Evolutionary conservation across 2,329 filamentous ascomycete species (phyloP), one percentile per base, ranked within the genome.

Genomic region (Claviceps paspali): DNA sequence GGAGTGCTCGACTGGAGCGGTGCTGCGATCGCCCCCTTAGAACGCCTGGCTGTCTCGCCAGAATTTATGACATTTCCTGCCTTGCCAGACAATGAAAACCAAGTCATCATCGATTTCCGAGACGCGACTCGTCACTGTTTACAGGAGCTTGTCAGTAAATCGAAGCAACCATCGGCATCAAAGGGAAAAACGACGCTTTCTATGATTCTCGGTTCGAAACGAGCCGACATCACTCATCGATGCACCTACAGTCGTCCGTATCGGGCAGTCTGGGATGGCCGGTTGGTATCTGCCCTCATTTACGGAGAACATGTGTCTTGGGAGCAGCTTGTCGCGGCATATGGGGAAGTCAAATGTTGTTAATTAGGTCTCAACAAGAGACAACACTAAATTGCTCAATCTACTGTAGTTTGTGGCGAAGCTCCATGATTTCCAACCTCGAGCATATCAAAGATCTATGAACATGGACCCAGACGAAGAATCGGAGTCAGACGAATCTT

Each of bases 31-130:
- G 34, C 34, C 10, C 34, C 34, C 18, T 31, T 41, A 4, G 35
- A 41, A n/a, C 39, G 39, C 30, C 12, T 41, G 24, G 39, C 39
- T 36, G 39, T 41, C 10, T 41, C 39, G 8, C 39, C 39, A 14
- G 39, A 41, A 19, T 34, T 41, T 9, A 41, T 38, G 8, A 41
- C 39, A 29, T 41, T 41, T 34, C 30, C 39, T 10, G 39, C 24
- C 4, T 7, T 41, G 17, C 24, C 39, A 7, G 29, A 33, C 4
- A 9, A 38, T 7, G 15, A 38, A 23, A 38, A 40, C 24, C 38
- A 40, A 37, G 22, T 37, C 7, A 40, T 40, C 5, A 6, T 40
- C 24, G 6, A 37, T 28, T 39, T 39, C 8, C n/a, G 38, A 26
- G 26, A 36, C 18, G 21, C 38, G 19, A 11, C 17, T 15, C 38